Percentiles rank a stretch among this genome's conserved stretches.
phyloP scores from a whole-genome alignment of 2,329 filamentous ascomycete genomes.

The Tolypocladium pustulatum region DNA sequence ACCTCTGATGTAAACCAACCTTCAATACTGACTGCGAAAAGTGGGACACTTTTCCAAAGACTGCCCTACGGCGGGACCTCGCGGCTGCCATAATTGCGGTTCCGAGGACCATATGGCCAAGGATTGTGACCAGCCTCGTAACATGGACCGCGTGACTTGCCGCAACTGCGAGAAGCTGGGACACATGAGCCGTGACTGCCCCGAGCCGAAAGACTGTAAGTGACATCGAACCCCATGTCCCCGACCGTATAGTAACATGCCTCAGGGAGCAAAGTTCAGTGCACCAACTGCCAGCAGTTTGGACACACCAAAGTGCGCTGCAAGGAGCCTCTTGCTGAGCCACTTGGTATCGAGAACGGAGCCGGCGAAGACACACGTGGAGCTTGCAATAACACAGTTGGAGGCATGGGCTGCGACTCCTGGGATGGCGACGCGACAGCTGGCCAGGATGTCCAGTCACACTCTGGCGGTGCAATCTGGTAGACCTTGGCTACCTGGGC shows the following conservation, averaged over 20 bases:
- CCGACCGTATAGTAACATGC: constrained; percentile 8
- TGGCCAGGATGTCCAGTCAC: neutral
- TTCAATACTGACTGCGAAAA: constrained; percentile 14
- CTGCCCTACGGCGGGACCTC: constrained; percentile 49
- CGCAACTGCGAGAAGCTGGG: constrained; percentile 50
- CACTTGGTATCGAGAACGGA: neutral
- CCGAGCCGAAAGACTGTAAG: constrained; percentile 37
- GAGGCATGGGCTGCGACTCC: neutral
- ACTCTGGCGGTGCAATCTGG: neutral
- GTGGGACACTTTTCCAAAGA: constrained; percentile 53
- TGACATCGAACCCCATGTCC: neutral
- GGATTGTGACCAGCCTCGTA: constrained; percentile 37
- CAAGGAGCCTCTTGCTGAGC: constrained; percentile 13
- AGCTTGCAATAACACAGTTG: neutral
- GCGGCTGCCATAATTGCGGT: constrained; percentile 52
- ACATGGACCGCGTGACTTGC: constrained; percentile 41
- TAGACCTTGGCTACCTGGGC: neutral
- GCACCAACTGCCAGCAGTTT: constrained; percentile 25
- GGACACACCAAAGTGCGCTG: constrained; percentile 29
- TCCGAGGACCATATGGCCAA: constrained; percentile 46
- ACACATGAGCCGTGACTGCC: constrained; percentile 53
- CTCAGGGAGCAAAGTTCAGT: constrained; percentile 28
- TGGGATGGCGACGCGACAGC: neutral
- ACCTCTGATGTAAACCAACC: neutral
- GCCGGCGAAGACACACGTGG: neutral